A percentile compares a stretch with the other conserved stretches of the same genome.
Evolutionary conservation across 2,329 filamentous ascomycete genomes (phyloP).

Genomic region (Ceratocystiopsis minuta): DNA sequence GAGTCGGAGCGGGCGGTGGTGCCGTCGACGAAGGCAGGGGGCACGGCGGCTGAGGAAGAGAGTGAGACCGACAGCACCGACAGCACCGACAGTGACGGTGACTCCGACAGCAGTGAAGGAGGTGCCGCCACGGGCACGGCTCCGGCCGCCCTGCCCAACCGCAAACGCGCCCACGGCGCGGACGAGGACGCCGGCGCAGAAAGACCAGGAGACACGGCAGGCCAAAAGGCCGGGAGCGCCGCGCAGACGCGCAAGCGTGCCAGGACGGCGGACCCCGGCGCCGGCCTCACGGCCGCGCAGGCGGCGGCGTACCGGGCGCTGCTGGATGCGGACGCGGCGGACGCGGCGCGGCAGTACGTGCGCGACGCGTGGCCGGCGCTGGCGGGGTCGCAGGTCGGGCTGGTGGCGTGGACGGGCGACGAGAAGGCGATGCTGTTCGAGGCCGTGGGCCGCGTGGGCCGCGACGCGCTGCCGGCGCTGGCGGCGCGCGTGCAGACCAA

Average conservation of each 20-base stretch:
- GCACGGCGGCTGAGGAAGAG: too few relatives aligned
- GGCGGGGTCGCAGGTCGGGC: constrained; percentile 42
- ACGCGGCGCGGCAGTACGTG: constrained; percentile 24
- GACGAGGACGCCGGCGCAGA: too few relatives aligned
- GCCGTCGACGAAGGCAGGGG: too few relatives aligned
- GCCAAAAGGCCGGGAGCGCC: too few relatives aligned
- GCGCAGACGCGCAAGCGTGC: not conserved
- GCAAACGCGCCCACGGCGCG: too few relatives aligned
- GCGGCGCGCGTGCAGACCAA: constrained; percentile 50
- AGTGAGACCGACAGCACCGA: too few relatives aligned
- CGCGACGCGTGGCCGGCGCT: constrained; percentile 15
- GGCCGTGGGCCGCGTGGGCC: constrained; percentile 44
- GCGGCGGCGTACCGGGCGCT: constrained; percentile 32
- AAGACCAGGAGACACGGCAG: too few relatives aligned
- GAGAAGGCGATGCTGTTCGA: constrained; percentile 60
- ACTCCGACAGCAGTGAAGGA: too few relatives aligned
- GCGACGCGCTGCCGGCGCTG: constrained; percentile 42
- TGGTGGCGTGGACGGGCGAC: constrained; percentile 46
- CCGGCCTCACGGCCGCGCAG: not conserved
- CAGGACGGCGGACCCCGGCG: not conserved
- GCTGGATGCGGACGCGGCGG: constrained; percentile 40
- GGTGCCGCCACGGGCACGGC: too few relatives aligned
- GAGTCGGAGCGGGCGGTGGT: too few relatives aligned
- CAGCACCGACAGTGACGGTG: too few relatives aligned
- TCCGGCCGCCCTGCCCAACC: too few relatives aligned